phyloP scores from a whole-genome alignment of 768 basidiomycete genomes.

The Strobilomyces echinocephalus region DNA sequence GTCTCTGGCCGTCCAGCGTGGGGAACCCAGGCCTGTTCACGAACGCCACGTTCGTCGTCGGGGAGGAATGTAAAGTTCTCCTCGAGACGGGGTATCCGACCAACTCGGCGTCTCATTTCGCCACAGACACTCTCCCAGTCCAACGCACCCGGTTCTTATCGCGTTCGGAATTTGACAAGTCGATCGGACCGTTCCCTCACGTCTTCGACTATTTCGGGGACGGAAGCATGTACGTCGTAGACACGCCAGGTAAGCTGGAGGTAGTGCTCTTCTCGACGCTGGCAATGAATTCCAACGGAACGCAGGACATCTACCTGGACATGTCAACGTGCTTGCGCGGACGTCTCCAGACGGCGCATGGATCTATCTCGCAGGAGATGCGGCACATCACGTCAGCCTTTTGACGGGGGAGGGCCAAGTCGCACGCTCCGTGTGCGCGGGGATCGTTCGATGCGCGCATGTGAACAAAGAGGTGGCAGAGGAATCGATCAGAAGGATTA shows the following conservation, averaged over 20 bases:
- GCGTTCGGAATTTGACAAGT: neutral
- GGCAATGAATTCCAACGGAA: neutral
- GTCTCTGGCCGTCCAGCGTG: conserved; percentile 11
- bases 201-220: neutral
- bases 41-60: conserved; percentile 43
- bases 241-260: neutral
- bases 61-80: conserved; percentile 24
- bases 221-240: neutral
- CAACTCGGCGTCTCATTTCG: neutral
- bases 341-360: neutral
- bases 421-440: neutral
- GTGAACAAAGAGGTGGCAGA: neutral
- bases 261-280: neutral
- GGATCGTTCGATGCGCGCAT: neutral
- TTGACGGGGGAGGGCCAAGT: neutral
- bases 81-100: neutral
- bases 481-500: neutral
- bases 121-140: neutral
- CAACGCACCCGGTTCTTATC: neutral
- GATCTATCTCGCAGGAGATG: neutral
- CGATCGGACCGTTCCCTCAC: neutral
- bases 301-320: neutral
- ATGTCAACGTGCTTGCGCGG: neutral
- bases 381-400: neutral
- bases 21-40: conserved; percentile 44